Evolutionary conservation across 2,329 filamentous ascomycete genomes (phyloP).

Genomic region (Aspergillus novoparasiticus): DNA sequence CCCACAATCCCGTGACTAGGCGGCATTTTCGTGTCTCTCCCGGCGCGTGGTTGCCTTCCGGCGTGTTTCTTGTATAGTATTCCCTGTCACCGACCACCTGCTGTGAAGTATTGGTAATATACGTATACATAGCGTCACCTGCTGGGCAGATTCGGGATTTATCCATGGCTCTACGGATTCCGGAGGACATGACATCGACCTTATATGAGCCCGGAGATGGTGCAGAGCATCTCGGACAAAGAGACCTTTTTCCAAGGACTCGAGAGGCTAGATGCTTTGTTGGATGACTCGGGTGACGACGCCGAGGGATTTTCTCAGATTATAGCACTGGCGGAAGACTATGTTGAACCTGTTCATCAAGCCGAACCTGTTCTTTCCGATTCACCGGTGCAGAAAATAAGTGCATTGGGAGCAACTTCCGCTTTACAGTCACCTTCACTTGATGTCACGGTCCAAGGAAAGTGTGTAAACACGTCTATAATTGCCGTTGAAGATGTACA

Average conservation of each 20-base stretch:
- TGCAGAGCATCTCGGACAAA: slow-evolving; percentile 28
- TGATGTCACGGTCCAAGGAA: not conserved
- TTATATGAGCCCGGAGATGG: slow-evolving; percentile 21
- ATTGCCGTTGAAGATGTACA: not conserved
- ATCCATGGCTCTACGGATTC: slow-evolving; percentile 20
- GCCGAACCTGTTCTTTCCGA: slow-evolving; percentile 3
- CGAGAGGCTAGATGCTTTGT: slow-evolving; percentile 33
- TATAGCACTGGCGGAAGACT: slow-evolving; percentile 12
- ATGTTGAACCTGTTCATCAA: not conserved
- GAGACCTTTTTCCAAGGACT: slow-evolving; percentile 39
- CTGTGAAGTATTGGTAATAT: not conserved
- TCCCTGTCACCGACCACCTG: not conserved
- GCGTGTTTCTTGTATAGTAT: not conserved
- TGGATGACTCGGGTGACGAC: slow-evolving; percentile 30
- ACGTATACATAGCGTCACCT: slow-evolving; percentile 4
- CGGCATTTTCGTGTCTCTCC: slow-evolving; percentile 33
- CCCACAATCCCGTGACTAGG: slow-evolving; percentile 36
- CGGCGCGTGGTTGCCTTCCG: slow-evolving; percentile 22
- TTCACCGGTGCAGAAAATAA: not conserved
- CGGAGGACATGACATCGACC: slow-evolving; percentile 11
- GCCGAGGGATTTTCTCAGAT: slow-evolving; percentile 24
- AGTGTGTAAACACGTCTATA: not conserved
- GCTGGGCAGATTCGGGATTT: slow-evolving; percentile 15
- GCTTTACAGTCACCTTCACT: slow-evolving; percentile 1
- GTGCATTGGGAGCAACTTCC: slow-evolving; percentile 6